These are phyloP conservation scores for Cladophialophora bantiana DNA, from an alignment of 2,329 filamentous ascomycete species.

Conservation along the genomic window DNA sequence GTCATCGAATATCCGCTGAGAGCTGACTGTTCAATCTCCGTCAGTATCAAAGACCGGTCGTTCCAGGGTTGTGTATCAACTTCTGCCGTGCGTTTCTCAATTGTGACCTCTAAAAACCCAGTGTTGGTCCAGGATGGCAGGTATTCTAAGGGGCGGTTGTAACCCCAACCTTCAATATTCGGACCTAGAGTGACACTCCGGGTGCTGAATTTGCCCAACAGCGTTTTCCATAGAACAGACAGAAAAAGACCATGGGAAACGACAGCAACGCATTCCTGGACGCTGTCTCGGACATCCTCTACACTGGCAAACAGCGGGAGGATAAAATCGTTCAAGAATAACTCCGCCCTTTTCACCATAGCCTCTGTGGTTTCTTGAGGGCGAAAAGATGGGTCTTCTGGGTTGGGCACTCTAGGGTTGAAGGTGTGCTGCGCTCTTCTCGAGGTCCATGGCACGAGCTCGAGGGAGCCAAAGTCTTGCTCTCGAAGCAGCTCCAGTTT, in stretches of 20 bases:
- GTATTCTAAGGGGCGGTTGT: conserved; percentile 55
- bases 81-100: conserved; percentile 10
- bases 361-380: conserved; percentile 72
- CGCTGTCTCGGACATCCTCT: conserved; percentile 44
- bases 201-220: conserved; percentile 64
- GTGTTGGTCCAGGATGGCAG: conserved; percentile 71
- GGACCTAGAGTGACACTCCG: conserved; percentile 55
- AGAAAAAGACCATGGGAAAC: conserved; percentile 87
- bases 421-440: conserved; percentile 32
- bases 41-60: neutral
- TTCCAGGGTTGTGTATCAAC: neutral
- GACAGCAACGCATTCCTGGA: conserved; percentile 60
- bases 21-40: conserved; percentile 23
- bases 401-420: conserved; percentile 8
- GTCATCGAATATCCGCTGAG: conserved; percentile 53
- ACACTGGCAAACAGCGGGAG: conserved; percentile 59
- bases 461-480: conserved; percentile 51
- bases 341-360: conserved; percentile 69
- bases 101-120: conserved; percentile 62
- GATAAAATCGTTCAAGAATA: conserved; percentile 72
- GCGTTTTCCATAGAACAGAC: conserved; percentile 68
- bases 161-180: conserved; percentile 49
- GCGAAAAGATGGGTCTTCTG: conserved; percentile 53
- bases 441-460: conserved; percentile 45
- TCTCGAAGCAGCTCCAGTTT: conserved; percentile 45